A percentile compares a stretch with the other conserved stretches of the same genome.
Evolutionary conservation across 1,139 yeast species (phyloP).

Genomic region (Petasospora rhodanensis): DNA sequence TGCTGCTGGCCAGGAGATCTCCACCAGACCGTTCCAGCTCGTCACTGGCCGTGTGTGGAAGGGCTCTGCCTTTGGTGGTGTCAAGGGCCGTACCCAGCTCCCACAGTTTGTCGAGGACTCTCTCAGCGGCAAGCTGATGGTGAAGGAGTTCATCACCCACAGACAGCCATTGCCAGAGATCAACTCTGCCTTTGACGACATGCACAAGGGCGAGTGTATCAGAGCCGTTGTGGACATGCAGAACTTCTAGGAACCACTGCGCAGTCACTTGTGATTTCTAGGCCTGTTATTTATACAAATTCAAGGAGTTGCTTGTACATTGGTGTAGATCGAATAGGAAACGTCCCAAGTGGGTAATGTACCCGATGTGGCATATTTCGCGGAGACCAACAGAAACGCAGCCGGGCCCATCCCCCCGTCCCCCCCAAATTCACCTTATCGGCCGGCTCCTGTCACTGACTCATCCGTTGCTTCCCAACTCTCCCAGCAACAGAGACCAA

Average conservation of each 20-base stretch:
- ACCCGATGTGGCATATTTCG: too few relatives aligned
- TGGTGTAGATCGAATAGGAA: too few relatives aligned
- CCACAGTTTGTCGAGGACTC: conserved; percentile 88
- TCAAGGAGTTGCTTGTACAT: too few relatives aligned
- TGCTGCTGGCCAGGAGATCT: conserved; percentile 94
- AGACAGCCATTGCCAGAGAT: conserved; percentile 72
- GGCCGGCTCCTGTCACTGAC: too few relatives aligned
- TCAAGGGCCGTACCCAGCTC: conserved; percentile 94
- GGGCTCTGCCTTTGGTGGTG: conserved; percentile 98
- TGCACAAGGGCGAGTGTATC: conserved; percentile 91
- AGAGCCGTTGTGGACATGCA: conserved; percentile 74
- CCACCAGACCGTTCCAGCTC: conserved; percentile 97
- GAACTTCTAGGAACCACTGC: conserved; percentile 7
- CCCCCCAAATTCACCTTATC: too few relatives aligned
- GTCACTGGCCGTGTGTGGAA: conserved; percentile 99
- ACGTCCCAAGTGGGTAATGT: too few relatives aligned
- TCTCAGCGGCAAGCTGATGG: conserved; percentile 76
- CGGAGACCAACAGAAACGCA: too few relatives aligned
- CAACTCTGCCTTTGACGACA: conserved; percentile 87
- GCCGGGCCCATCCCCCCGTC: too few relatives aligned
- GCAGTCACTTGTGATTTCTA: too few relatives aligned
- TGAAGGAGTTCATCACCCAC: conserved; percentile 94
- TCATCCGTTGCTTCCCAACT: too few relatives aligned
- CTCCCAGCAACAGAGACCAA: too few relatives aligned
- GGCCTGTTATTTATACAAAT: too few relatives aligned